Evolutionary conservation across 2,329 filamentous ascomycete species (phyloP), one percentile per base, ranked within the genome.

Genomic region (Samsoniella hepiali): DNA sequence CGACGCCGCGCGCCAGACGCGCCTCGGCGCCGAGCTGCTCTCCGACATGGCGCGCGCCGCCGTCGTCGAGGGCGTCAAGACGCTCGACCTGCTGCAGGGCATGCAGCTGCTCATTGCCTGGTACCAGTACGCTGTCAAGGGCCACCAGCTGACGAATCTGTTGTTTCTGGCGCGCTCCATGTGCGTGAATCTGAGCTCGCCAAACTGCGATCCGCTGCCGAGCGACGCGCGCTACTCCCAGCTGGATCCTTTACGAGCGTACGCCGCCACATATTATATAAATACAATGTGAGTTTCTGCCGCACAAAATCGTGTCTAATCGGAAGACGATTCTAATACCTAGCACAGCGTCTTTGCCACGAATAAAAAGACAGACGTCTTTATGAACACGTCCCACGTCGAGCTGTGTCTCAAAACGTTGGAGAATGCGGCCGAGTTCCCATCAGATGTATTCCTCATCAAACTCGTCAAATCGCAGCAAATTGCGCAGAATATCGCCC

Each of bases 241-340:
- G 29, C 66, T 82, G 10, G 79, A 83, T 62, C 70, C 77, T 53
- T 76, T 82, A 71, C 74, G 82, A 51, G 79, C 80, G 0, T 82
- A 80, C 68, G 75, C 76, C 0, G 81, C 80, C 2, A 79, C 78
- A 4, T 84, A 82, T 64, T 84, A 83, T 62, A 67, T 83, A 4
- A 79, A 81, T 36, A 80, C 81, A 7, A 67, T 81, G 80, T 82
- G 64, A 68, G 79, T 72, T 22, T 22, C 1, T 22, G 22, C 1
- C 1, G 22, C 22, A 22, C 22, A 22, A 22, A 22, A 22, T 22
- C 22, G 22, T 1, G 22, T 22, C 27, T 9, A 9, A 17, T 34
- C 7, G 53, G 53, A 63, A 22, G 13, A 3, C 15, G 27, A 44
- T 32, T 34, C 22, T 49, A 15, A 61, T 36, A 17, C 7, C 17